Base-by-base conservation (phyloP, 306 rosid genomes). In the Cicer bijugum region DNA sequence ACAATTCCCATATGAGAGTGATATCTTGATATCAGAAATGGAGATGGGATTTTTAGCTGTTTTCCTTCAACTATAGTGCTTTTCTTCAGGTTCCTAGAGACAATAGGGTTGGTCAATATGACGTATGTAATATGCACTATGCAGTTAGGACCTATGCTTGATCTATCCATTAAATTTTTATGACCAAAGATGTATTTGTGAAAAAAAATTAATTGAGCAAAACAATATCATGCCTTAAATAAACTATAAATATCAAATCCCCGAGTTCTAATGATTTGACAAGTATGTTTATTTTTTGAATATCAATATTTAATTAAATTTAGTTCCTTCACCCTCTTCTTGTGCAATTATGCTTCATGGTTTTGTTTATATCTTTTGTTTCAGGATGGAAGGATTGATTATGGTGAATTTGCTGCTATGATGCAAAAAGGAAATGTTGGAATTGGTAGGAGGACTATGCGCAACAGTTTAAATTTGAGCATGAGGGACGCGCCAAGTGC, bases 301-400 rank as follows among this genome's bases (percentile, higher is more conserved):
- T 68, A 6, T 12, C 44, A 40, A 56, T 48, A 15, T 23, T 70
- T 70, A 39, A 42, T 45, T 63, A 51, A 67, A 69, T 67, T 52
- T 37, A 66, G 39, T 75, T 55, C 53, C 46, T 52, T 52, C 55
- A 28, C 55, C 53, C 15, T 62, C 38, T 60, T 62, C 28, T 60
- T 65, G 46, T 70, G 19, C 47, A 70, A 10, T 71, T 72, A 64
- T 78, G 73, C 75, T 71, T 67, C 58, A 74, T 57, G 75, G 47
- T 69, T 75, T 44, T 78, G 67, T 38, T 82, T 52, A 8, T 65
- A 57, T 75, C 15, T 51, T 61, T 53, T 71, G 23, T 78, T 74
- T 69, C 75, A 92, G 98, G 98, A 92, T 79, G 98, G 98, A 83
- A 88, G 95, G 78, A 92, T 92, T 9, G 98, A 92, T 81, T 92